These are phyloP conservation scores for Senecio squalidus DNA, from an alignment of 140 eudicot genomes.

Conservation along the genomic window DNA sequence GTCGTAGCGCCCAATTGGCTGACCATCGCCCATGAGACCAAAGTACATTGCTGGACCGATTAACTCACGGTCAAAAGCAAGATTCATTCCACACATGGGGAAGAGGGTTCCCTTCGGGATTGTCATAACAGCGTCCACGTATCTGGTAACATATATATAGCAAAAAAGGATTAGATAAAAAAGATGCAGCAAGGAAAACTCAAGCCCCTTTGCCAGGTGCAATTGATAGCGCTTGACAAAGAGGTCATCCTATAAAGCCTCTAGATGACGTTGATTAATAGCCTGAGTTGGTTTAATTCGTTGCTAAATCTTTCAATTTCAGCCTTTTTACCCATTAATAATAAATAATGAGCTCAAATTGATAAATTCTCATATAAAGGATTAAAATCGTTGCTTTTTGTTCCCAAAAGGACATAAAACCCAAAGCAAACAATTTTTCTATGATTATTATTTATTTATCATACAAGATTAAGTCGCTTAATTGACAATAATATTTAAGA, in stretches of 20 bases:
- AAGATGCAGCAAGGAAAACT: neutral
- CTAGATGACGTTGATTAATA: too few relatives aligned
- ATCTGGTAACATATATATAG: conserved; percentile 21
- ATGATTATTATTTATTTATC: too few relatives aligned
- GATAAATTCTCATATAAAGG: neutral
- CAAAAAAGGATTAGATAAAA: conserved; percentile 1
- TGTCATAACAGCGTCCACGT: conserved; percentile 55
- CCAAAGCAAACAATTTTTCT: too few relatives aligned
- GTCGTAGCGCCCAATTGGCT: conserved; percentile 66
- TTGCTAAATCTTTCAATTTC: too few relatives aligned
- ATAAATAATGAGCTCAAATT: neutral
- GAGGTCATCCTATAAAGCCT: too few relatives aligned
- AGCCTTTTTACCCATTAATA: neutral
- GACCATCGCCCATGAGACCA: conserved; percentile 71
- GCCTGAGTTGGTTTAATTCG: too few relatives aligned
- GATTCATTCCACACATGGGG: conserved; percentile 70
- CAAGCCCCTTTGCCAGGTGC: too few relatives aligned
- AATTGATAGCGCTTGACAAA: too few relatives aligned
- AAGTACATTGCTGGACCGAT: conserved; percentile 75
- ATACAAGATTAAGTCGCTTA: too few relatives aligned
- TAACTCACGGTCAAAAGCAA: conserved; percentile 58
- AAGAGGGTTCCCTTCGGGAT: conserved; percentile 63
- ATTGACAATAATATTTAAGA: too few relatives aligned
- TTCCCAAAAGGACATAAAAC: too few relatives aligned
- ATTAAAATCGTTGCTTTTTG: neutral